phyloP scores from a whole-genome alignment of 2,329 filamentous ascomycete genomes.

The Akanthomyces uredinophilus region DNA sequence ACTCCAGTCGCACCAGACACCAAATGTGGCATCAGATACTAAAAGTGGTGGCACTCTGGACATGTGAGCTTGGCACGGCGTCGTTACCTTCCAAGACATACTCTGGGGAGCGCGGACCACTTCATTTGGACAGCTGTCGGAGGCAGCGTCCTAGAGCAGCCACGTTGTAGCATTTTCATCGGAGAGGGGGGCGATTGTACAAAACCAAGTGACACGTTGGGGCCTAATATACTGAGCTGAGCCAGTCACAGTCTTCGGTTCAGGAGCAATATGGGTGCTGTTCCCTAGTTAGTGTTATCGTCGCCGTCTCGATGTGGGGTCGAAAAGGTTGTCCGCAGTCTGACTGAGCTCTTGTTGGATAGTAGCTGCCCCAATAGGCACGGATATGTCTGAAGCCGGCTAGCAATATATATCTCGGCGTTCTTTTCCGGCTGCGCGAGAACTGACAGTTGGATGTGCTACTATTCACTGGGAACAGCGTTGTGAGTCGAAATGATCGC shows the following conservation, averaged over 20 bases:
- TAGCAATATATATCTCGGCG: background rate
- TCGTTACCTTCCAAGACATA: background rate
- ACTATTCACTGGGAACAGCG: too few species aligned
- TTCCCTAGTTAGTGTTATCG: background rate
- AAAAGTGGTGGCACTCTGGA: background rate
- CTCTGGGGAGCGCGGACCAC: background rate
- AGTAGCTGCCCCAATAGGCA: background rate
- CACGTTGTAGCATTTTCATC: background rate
- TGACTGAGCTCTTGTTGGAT: background rate
- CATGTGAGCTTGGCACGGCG: constrained; percentile 10
- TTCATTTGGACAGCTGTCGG: background rate
- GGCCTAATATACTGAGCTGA: background rate
- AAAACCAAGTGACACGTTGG: background rate
- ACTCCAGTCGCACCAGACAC: background rate
- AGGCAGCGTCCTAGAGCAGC: background rate
- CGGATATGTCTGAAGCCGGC: too few species aligned
- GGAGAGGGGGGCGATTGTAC: background rate
- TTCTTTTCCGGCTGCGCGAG: background rate
- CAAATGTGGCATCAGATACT: too few species aligned
- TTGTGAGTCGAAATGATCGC: background rate
- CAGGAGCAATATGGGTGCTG: background rate
- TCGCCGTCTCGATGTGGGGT: background rate
- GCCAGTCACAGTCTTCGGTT: background rate
- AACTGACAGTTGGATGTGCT: background rate
- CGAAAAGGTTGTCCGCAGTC: background rate